Base-by-base conservation (phyloP, 139 green algal genomes). In the Diplosphaera chodatii region DNA sequence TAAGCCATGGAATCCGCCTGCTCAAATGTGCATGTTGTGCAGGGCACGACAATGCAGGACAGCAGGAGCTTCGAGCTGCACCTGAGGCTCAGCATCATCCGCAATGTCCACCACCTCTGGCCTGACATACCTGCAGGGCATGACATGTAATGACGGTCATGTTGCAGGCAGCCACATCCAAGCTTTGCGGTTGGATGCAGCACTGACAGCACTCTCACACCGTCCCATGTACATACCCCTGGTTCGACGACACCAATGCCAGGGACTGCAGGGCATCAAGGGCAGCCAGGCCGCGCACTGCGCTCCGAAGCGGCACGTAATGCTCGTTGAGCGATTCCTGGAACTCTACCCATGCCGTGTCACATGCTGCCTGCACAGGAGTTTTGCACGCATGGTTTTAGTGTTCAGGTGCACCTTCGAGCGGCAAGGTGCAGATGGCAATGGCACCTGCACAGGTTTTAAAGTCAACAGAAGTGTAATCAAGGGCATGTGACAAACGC, bases 231-330 rank as follows among this genome's bases (percentile, higher is more conserved):
- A 63, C 73, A 31, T 67, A 86, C 69, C 81, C 84, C 2, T 74
- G 41, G 37, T 59, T 80, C 31, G 32, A 63, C 1, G 90, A 79
- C 1, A 93, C 34, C 0, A 40, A 28, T 0, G 90, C 88, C n/a
- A 97, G 81, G 25, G 85, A 79, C 20, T 77, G 66, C 1, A 97
- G 80, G 32, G 82, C 90, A 75, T 97, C 92, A 32, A 97, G 77
- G 27, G 80, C 70, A 0, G 92, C 87, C 4, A 94, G 73, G 0
- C 89, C 87, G 1, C 76, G 70, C 22, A 89, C 85, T 1, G 92
- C 84, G 1, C 63, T 71, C 1, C 86, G 77, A 30, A 88, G 86
- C 4, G 66, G 63, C 0, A 55, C 23, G 70, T 91, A 93, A 56
- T 83, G 74, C 23, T 32, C 67, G 23, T 71, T 59, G 67, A 90